phyloP scores from a whole-genome alignment of 2,329 filamentous ascomycete species.

The Penicillium fuscoglaucum region DNA sequence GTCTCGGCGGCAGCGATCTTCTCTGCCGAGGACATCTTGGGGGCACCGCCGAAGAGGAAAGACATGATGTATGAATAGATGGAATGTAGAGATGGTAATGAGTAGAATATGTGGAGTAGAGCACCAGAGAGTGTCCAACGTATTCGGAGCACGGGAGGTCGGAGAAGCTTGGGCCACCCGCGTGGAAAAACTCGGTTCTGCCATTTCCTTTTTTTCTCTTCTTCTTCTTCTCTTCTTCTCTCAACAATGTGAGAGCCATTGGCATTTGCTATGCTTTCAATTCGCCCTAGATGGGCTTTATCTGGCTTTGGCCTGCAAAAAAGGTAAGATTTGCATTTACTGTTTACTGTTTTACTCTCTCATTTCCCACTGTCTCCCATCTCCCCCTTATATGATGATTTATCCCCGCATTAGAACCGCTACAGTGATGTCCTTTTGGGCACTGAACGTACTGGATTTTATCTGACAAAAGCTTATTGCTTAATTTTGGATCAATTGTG shows the following conservation, averaged over 20 bases:
- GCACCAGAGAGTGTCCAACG: conserved; percentile 6
- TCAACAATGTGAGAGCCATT: conserved; percentile 26
- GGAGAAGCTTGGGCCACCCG: conserved; percentile 34
- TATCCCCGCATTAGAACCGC: conserved; percentile 60
- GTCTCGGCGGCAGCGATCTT: conserved; percentile 96
- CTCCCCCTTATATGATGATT: conserved; percentile 44
- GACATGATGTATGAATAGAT: conserved; percentile 57
- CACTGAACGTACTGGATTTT: conserved; percentile 45
- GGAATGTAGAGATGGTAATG: conserved; percentile 13
- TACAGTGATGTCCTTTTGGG: conserved; percentile 58
- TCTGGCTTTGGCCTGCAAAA: conserved; percentile 29
- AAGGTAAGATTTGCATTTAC: conserved; percentile 37
- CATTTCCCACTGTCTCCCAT: conserved; percentile 1
- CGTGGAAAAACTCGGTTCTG: conserved; percentile 25
- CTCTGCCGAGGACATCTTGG: conserved; percentile 89
- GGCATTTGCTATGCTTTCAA: conserved; percentile 39
- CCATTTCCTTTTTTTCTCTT: conserved; percentile 12
- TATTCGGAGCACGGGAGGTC: conserved; percentile 15
- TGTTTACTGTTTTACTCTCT: conserved; percentile 8
- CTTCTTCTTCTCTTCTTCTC: conserved; percentile 16
- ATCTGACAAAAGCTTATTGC: conserved; percentile 15
- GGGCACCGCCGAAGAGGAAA: conserved; percentile 69
- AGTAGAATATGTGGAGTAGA: conserved; percentile 5
- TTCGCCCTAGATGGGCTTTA: conserved; percentile 39
- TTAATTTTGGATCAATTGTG: conserved; percentile 21